Percentiles rank a stretch among this genome's conserved stretches.
These are phyloP conservation scores for Solanum chilense DNA, from an alignment of 257 asterid genomes.

Conservation along the genomic window DNA sequence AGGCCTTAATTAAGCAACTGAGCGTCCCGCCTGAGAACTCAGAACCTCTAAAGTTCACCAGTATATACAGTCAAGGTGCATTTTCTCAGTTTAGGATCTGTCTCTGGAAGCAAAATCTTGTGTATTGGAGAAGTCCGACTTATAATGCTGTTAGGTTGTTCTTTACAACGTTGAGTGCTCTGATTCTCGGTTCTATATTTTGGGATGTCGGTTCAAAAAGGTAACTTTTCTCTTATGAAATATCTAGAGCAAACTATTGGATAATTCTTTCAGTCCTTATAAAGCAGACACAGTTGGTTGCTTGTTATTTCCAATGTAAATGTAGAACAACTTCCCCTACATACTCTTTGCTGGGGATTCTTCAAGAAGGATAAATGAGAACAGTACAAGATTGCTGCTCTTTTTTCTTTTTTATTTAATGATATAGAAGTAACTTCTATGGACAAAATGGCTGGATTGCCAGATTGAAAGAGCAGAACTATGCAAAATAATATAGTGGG, in stretches of 20 bases:
- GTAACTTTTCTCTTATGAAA: constrained; percentile 13
- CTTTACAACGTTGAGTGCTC: constrained; percentile 63
- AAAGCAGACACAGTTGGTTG: background rate
- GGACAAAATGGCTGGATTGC: background rate
- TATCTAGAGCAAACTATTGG: background rate
- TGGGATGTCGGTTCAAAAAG: constrained; percentile 82
- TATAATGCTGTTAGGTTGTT: constrained; percentile 69
- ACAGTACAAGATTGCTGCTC: background rate
- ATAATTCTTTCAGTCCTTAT: background rate
- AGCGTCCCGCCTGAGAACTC: constrained; percentile 55
- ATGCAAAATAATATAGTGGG: background rate
- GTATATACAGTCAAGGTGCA: constrained; percentile 39
- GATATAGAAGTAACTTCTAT: background rate
- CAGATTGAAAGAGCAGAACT: background rate
- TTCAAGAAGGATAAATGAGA: background rate
- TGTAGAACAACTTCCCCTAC: background rate
- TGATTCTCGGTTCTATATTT: constrained; percentile 64
- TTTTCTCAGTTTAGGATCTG: constrained; percentile 53
- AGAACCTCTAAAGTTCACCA: constrained; percentile 44
- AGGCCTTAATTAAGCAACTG: constrained; percentile 44
- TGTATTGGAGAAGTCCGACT: constrained; percentile 81
- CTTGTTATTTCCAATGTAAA: background rate
- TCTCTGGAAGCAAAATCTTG: constrained; percentile 69
- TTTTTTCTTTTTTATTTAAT: background rate
- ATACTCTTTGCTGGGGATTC: background rate